Conservation (phyloP, 106 monocot species). For the Allium cepa region DNA sequence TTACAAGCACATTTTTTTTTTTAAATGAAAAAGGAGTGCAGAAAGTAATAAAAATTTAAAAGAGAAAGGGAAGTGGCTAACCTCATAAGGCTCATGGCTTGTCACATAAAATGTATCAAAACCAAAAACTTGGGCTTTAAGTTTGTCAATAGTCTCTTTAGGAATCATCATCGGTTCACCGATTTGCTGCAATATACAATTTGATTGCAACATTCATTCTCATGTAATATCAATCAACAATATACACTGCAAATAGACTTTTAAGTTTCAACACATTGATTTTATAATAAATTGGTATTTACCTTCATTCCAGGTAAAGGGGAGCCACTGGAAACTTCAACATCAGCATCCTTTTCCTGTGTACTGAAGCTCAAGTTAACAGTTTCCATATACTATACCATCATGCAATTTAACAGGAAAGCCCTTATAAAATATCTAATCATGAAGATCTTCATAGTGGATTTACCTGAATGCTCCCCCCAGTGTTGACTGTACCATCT, state of each 20-base stretch:
- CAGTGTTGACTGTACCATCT: constrained; percentile 11
- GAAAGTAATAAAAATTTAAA: background rate
- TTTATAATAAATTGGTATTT: background rate
- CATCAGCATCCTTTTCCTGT: constrained; percentile 44
- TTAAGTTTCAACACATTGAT: too few species aligned
- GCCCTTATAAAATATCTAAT: background rate
- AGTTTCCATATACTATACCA: background rate
- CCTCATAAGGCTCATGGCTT: constrained; percentile 96
- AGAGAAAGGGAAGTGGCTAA: background rate
- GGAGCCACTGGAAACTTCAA: constrained; percentile 68
- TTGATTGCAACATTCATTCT: too few species aligned
- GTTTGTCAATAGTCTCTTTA: constrained; percentile 60
- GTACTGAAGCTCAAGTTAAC: constrained; percentile 16
- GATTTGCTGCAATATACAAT: constrained; percentile 41
- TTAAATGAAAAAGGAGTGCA: background rate
- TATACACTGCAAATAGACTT: too few species aligned
- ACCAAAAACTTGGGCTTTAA: constrained; percentile 77
- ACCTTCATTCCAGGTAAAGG: constrained; percentile 93
- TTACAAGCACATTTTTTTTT: too few species aligned
- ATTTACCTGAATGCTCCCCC: constrained; percentile 23
- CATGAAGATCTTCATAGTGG: background rate
- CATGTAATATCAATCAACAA: too few species aligned
- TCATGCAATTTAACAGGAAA: too few species aligned
- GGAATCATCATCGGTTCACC: constrained; percentile 73
- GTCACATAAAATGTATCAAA: constrained; percentile 94